Evolutionary conservation across 768 basidiomycete genomes (phyloP).

Genomic region (Wakefieldia striispora): DNA sequence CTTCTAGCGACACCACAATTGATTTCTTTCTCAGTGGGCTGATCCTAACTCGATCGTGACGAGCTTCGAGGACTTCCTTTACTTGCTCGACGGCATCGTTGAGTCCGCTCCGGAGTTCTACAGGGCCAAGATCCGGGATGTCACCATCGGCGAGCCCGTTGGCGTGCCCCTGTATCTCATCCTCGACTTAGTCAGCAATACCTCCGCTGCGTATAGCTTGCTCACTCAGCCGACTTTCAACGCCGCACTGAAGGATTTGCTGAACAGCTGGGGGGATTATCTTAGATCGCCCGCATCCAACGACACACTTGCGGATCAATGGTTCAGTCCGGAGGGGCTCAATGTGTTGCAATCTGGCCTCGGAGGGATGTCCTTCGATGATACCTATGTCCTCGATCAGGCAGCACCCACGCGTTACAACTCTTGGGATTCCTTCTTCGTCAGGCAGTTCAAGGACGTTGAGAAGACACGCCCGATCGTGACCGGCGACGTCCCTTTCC

Average conservation of each 20-base stretch:
- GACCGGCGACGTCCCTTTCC: slow-evolving; percentile 9
- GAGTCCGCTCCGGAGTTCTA: too few relatives aligned
- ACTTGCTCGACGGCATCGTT: too few relatives aligned
- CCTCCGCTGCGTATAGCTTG: neutral
- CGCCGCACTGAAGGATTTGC: neutral
- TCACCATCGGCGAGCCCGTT: too few relatives aligned
- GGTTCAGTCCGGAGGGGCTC: too few relatives aligned
- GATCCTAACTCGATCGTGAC: too few relatives aligned
- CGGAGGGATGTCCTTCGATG: neutral
- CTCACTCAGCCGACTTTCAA: neutral
- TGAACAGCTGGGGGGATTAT: neutral
- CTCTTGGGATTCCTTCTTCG: slow-evolving; percentile 58
- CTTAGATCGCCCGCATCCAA: neutral
- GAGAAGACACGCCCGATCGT: slow-evolving; percentile 36
- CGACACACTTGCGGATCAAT: neutral
- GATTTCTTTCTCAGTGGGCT: too few relatives aligned
- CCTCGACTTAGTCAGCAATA: neutral
- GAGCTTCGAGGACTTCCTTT: too few relatives aligned
- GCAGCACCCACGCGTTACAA: neutral
- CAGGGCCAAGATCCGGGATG: too few relatives aligned
- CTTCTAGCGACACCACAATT: too few relatives aligned
- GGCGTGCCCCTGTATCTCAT: neutral
- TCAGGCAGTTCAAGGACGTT: slow-evolving; percentile 31
- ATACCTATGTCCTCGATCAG: neutral
- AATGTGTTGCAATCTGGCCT: neutral